Conservation (phyloP, 2,329 filamentous ascomycete species). For the Thelonectria olida region DNA sequence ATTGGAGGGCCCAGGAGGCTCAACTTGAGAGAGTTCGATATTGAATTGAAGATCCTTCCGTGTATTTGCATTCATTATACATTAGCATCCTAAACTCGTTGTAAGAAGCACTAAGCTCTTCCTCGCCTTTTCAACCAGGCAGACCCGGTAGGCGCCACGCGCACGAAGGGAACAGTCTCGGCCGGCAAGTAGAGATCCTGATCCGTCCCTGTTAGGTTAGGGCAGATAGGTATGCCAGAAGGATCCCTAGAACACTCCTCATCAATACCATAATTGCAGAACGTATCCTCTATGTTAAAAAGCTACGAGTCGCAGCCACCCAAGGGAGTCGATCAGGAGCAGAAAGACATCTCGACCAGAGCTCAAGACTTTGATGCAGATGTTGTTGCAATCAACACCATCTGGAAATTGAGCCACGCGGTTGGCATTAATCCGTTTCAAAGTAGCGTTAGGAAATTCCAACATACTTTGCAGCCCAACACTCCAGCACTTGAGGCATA, state of each 20-base stretch:
- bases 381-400: constrained; percentile 59
- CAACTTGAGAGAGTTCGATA: too few species aligned
- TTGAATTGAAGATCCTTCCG: too few species aligned
- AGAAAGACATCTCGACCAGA: constrained; percentile 61
- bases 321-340: constrained; percentile 61
- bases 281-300: too few species aligned
- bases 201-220: not conserved
- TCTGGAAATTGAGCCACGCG: constrained; percentile 67
- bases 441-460: not conserved
- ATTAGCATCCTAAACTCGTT: too few species aligned
- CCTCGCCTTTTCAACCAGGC: too few species aligned
- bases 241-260: not conserved
- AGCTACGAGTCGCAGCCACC: constrained; percentile 61
- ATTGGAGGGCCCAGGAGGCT: too few species aligned
- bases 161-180: not conserved
- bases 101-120: too few species aligned
- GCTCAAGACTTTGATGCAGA: constrained; percentile 62
- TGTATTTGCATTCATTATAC: too few species aligned
- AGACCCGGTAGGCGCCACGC: too few species aligned
- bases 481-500: constrained; percentile 49
- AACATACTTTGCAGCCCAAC: constrained; percentile 59
- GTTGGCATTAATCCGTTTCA: constrained; percentile 57
- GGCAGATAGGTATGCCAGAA: not conserved
- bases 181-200: not conserved
- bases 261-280: constrained; percentile 38